Base-by-base conservation (phyloP, 2,329 filamentous ascomycete genomes). In the Penicillium nordicum region DNA sequence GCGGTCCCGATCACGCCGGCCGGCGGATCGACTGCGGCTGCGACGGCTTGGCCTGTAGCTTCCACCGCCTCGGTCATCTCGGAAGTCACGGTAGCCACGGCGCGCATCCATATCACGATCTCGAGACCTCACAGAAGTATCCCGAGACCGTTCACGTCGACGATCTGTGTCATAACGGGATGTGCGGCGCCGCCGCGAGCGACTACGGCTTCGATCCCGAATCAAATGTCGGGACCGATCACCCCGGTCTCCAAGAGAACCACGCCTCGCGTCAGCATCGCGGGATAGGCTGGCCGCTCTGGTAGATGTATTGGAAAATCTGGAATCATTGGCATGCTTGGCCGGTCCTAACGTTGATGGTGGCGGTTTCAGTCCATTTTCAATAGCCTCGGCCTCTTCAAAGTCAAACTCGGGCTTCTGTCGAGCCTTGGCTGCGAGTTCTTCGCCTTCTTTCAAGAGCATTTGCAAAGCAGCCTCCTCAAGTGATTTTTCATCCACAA, bases 401-500 rank as follows among this genome's bases (percentile, higher is more conserved):
- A 72, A 79, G 63, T 83, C 80, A 56, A 80, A 78, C 53, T 82
- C 80, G 5, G 79, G 78, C 54, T 79, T 77, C 57, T 78, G 74
- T 37, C 74, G 72, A 4, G 78, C 75, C 63, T 81, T 82, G 25
- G 80, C 80, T 9, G 80, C 79, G 58, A 82, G 74, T 60, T 81
- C 77, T 62, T 82, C 78, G 46, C 81, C 80, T 68, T 85, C 82
- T 61, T 76, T 78, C 23, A 84, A 64, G 11, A 85, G 73, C 58
- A 80, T 67, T 55, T 82, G 77, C 50, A 84, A 71, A 11, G 82
- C 82, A 37, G 80, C 75, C 59, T 82, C 79, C 63, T 84, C 82
- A 44, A 85, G 67, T 18, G 80, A 77, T 67, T 84, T 82, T 56
- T 84, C 80, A 55, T 78, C 76, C 47, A 82, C 76, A 10, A 72